Conservation (phyloP, 2,329 filamentous ascomycete genomes). For the Ophiostoma triangulosporum region DNA sequence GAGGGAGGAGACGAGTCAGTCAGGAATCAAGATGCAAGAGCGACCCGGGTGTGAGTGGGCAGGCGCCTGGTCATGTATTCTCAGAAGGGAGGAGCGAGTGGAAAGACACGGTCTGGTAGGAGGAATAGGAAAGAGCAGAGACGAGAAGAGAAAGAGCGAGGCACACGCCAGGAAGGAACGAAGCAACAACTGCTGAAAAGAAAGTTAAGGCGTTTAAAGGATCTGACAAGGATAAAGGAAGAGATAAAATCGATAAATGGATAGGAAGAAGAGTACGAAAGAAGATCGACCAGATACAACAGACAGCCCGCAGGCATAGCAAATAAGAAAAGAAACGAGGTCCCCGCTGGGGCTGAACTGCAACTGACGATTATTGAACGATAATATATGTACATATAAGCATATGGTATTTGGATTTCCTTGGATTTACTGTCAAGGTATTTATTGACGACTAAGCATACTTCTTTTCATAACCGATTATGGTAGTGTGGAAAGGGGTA, state of each 20-base stretch:
- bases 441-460: no score
- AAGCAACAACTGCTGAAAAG: no score
- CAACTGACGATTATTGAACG: background rate
- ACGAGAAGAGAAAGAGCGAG: background rate
- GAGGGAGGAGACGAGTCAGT: background rate
- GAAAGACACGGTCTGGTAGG: background rate
- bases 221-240: background rate
- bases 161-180: background rate
- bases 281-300: background rate
- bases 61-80: conserved; percentile 11
- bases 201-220: no score
- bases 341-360: conserved; percentile 11
- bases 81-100: conserved; percentile 1
- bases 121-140: background rate
- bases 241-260: background rate
- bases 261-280: background rate
- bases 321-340: background rate
- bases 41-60: conserved; percentile 5
- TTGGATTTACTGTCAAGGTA: no score
- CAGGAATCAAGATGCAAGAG: background rate
- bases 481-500: conserved; percentile 2
- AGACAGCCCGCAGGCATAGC: background rate
- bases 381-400: no score
- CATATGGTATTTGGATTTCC: background rate
- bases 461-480: no score